Percentiles rank a stretch among this genome's conserved stretches.
phyloP scores from a whole-genome alignment of 2,329 filamentous ascomycete genomes.

The Botrytis porri region DNA sequence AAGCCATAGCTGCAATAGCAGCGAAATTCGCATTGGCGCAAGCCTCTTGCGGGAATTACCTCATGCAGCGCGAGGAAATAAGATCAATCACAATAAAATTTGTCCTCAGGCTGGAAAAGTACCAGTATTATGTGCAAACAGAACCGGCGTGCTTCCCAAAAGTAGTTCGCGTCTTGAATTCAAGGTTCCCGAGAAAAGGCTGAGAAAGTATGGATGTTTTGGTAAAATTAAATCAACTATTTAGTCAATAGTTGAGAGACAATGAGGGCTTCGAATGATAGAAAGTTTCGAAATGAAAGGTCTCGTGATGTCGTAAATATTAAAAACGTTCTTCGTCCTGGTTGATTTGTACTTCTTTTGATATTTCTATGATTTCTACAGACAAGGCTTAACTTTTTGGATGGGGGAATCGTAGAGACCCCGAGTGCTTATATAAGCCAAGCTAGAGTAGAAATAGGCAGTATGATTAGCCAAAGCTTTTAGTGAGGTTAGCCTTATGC shows the following conservation, averaged over 20 bases:
- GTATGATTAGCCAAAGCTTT: neutral
- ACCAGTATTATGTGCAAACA: conserved; percentile 1
- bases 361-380: conserved; percentile 7
- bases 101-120: conserved; percentile 10
- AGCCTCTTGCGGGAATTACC: conserved; percentile 22
- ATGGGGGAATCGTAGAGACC: neutral
- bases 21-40: conserved; percentile 32
- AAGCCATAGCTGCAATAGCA: conserved; percentile 57
- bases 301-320: conserved; percentile 9
- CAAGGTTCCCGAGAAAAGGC: neutral
- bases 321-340: conserved; percentile 11
- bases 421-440: conserved; percentile 10
- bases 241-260: neutral
- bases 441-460: neutral
- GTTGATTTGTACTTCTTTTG: neutral
- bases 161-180: neutral
- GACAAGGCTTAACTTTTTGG: conserved; percentile 16
- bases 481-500: neutral
- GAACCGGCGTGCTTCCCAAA: neutral
- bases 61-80: conserved; percentile 17
- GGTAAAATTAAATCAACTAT: neutral
- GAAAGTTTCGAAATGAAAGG: neutral
- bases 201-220: neutral
- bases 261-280: neutral
- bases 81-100: neutral